Conservation (phyloP, 352 stramenopile genomes). For the Thraustotheca clavata region DNA sequence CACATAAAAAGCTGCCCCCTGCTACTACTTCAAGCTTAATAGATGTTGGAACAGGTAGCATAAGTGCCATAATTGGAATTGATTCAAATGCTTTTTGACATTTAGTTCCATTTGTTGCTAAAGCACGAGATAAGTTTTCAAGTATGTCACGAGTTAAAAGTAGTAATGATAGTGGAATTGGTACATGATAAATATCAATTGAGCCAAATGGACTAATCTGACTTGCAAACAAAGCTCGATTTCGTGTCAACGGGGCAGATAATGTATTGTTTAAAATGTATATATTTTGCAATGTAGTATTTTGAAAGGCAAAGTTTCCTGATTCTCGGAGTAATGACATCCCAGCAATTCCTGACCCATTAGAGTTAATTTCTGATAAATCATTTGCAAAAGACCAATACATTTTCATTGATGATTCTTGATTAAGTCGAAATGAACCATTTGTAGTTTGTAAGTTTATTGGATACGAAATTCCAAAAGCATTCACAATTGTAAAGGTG, state of each 20-base stretch:
- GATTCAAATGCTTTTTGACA: background rate
- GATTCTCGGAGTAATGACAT: background rate
- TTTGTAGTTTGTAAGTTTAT: background rate
- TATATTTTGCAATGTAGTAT: background rate
- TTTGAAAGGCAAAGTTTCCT: background rate
- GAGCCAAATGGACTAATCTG: constrained; percentile 5
- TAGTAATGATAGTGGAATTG: background rate
- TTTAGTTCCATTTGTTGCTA: background rate
- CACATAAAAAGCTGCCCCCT: background rate
- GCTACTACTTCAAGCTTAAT: background rate
- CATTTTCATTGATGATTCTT: background rate
- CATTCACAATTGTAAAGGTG: background rate
- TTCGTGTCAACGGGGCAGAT: too few species aligned
- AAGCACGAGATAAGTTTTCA: background rate
- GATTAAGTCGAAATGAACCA: background rate
- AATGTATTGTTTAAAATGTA: background rate
- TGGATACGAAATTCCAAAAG: background rate
- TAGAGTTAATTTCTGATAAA: background rate
- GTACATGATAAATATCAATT: background rate
- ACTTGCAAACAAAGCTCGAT: too few species aligned
- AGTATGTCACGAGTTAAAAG: background rate
- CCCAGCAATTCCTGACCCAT: background rate
- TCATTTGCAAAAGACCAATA: constrained; percentile 12
- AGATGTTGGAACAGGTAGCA: background rate
- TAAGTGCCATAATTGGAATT: background rate